Conservation (phyloP, 2,329 filamentous ascomycete genomes). For the Diaporthe citri region DNA sequence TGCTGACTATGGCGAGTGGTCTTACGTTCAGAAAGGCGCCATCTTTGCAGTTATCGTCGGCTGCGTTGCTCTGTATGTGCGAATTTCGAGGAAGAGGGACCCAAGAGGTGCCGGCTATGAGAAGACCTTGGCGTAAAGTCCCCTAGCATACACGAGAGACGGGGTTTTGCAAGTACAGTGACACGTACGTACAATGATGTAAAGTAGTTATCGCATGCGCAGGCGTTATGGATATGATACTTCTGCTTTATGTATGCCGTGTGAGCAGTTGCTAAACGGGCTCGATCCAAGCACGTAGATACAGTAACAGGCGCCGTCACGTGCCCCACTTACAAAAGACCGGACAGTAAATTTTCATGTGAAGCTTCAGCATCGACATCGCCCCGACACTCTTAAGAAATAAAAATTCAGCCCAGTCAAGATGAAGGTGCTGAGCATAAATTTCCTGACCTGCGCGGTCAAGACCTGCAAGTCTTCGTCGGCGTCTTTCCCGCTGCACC, state of each 20-base stretch:
- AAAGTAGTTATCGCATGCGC: constrained; percentile 18
- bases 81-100: constrained; percentile 53
- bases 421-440: constrained; percentile 97
- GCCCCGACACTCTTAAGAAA: background rate
- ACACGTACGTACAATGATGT: background rate
- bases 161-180: constrained; percentile 38
- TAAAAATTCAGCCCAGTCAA: constrained; percentile 38
- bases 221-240: constrained; percentile 7
- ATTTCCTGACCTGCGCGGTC: constrained; percentile 96
- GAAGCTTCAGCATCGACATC: constrained; percentile 11
- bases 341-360: constrained; percentile 34
- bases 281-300: background rate
- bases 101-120: constrained; percentile 54
- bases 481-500: constrained; percentile 89
- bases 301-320: constrained; percentile 13
- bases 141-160: constrained; percentile 42
- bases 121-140: constrained; percentile 57
- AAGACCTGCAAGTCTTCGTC: constrained; percentile 91
- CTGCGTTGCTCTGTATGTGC: constrained; percentile 60
- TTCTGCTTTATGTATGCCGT: background rate
- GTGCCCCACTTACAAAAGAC: constrained; percentile 34
- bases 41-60: constrained; percentile 63
- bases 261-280: background rate
- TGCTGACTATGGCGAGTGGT: constrained; percentile 53
- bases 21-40: constrained; percentile 62